Percentiles rank a stretch among this genome's conserved stretches.
phyloP scores from a whole-genome alignment of 768 basidiomycete species.

The Rhizopogon rudus region DNA sequence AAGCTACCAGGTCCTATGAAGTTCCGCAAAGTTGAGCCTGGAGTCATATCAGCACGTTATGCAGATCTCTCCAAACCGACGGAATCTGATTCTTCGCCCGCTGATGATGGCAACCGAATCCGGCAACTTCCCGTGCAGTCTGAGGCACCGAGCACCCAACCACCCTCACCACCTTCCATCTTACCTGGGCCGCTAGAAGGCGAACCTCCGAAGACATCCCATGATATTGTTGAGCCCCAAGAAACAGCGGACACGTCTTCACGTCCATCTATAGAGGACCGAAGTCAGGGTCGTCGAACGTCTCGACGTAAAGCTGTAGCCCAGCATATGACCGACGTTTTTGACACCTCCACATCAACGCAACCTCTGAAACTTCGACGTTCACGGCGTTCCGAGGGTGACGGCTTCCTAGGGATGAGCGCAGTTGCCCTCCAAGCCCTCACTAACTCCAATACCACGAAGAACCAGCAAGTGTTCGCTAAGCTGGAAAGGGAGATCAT shows the following conservation, averaged over 20 bases:
- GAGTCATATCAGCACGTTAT: conserved; percentile 28
- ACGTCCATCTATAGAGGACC: not conserved
- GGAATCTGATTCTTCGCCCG: not conserved
- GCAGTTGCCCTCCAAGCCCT: conserved; percentile 64
- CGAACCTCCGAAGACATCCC: conserved; percentile 4
- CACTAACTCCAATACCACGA: conserved; percentile 66
- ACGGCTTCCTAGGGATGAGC: conserved; percentile 61
- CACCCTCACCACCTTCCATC: not conserved
- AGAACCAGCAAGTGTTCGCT: conserved; percentile 63
- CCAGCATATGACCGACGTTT: conserved; percentile 33
- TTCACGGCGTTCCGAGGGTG: conserved; percentile 28
- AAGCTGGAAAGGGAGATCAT: conserved; percentile 68
- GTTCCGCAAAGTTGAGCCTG: conserved; percentile 36
- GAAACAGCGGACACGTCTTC: conserved; percentile 1
- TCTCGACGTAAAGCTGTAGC: conserved; percentile 44
- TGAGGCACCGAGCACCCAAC: not conserved
- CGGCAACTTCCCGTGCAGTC: not conserved
- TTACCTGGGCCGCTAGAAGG: conserved; percentile 12
- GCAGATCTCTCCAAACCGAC: not conserved
- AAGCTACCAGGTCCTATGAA: conserved; percentile 25
- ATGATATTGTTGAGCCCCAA: conserved; percentile 13
- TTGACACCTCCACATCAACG: conserved; percentile 23
- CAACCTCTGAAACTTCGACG: conserved; percentile 38
- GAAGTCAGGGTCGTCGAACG: conserved; percentile 38
- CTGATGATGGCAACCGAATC: not conserved